Evolutionary conservation across 345 rosid species (phyloP), one percentile per base, ranked within the genome.

Genomic region (Heritiera fomes): DNA sequence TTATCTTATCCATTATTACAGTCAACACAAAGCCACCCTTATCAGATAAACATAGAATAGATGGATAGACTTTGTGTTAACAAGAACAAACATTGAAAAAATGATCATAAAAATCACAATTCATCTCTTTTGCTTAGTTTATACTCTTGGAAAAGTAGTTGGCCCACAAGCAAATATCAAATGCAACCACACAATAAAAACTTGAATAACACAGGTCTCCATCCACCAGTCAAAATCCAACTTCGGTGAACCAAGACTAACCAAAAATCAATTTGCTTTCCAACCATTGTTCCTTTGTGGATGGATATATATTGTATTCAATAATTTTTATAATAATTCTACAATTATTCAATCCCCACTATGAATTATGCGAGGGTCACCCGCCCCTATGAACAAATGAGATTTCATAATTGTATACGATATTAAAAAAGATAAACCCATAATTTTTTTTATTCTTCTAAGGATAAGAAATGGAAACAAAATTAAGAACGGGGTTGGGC

Each of bases 61-160:
- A 43, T 40, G 49, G 49, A 40, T 43, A 58, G 3, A 58, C 62
- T n/a, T n/a, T n/a, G 30, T 8, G 30, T 67, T 41, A 45, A 67
- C 50, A n/a, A 45, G 53, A 67, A n/a, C 72, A 67, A 67, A 67
- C 34, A 67, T 45, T 3, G 52, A 67, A 67, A n/a, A 58, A 43
- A 43, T 43, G 8, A 45, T 68, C 72, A 34, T 7, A 58, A 20
- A 20, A 8, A 56, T 66, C 1, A 40, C 41, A 41, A 20, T 15
- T 41, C 30, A 66, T 38, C 30, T 20, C 28, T 28, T 20, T 20
- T n/a, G 52, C 46, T 64, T 38, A 15, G 69, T 64, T 64, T 64
- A 64, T 64, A 38, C 45, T 38, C 46, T 18, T 1, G 5, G n/a
- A 15, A 52, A 52, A 52, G 5, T 52, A 52, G 56, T 52, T 15